Conservation (phyloP, 257 asterid species). For the Solanum corneliomulleri region DNA sequence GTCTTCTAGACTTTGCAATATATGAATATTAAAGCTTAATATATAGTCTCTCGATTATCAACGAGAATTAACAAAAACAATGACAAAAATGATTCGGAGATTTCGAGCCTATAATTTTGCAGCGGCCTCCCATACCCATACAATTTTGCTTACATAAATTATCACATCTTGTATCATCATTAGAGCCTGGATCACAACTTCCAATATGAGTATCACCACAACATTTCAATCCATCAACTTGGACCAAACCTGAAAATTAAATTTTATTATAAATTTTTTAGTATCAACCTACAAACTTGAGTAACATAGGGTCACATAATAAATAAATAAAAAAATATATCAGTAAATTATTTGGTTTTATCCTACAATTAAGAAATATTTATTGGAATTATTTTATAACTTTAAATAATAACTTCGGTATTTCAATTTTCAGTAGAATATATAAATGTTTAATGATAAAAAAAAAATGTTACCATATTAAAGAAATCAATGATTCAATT, state of each 20-base stretch:
- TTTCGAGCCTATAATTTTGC: not conserved
- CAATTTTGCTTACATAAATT: not conserved
- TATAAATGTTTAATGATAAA: too few relatives aligned
- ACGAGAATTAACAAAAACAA: not conserved
- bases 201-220: not conserved
- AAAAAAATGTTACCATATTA: too few relatives aligned
- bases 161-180: not conserved
- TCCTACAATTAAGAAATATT: too few relatives aligned
- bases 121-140: not conserved
- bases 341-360: too few relatives aligned
- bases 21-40: not conserved
- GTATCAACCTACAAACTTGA: too few relatives aligned
- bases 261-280: too few relatives aligned
- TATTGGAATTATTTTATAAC: too few relatives aligned
- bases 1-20: not conserved
- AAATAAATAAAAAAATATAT: too few relatives aligned
- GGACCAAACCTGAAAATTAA: not conserved
- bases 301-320: too few relatives aligned
- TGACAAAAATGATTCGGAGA: not conserved
- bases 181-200: not conserved
- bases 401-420: too few relatives aligned
- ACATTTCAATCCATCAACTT: not conserved
- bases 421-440: too few relatives aligned
- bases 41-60: not conserved
- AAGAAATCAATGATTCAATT: too few relatives aligned